Conservation (phyloP, 495 filamentous ascomycete species). For the Aspergillus funiculosus region DNA sequence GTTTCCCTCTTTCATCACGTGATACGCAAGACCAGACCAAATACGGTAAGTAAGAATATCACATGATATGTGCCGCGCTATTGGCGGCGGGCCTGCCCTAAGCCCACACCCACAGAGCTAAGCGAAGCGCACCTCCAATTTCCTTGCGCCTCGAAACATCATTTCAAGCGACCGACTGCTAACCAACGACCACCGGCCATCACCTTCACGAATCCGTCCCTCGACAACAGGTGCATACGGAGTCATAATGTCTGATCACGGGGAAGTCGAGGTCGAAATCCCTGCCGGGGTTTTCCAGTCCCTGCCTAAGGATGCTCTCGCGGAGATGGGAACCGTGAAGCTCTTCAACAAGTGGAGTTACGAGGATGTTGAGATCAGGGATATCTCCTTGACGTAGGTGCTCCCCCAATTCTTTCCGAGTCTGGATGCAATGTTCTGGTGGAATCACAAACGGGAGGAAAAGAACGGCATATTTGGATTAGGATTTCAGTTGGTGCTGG, state of each 20-base stretch:
- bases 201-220: slow-evolving; percentile 38
- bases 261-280: slow-evolving; percentile 88
- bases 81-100: slow-evolving; percentile 35
- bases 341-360: slow-evolving; percentile 98
- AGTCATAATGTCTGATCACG: slow-evolving; percentile 87
- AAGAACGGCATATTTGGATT: no score
- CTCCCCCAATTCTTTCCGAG: slow-evolving; percentile 24
- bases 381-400: slow-evolving; percentile 98
- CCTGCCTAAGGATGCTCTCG: slow-evolving; percentile 90
- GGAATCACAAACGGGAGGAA: no score
- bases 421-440: slow-evolving; percentile 1
- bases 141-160: slow-evolving; percentile 28
- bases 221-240: slow-evolving; percentile 39
- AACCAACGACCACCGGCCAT: slow-evolving; percentile 43
- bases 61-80: slow-evolving; percentile 20
- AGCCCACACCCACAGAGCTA: slow-evolving; percentile 38
- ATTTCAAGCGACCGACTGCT: slow-evolving; percentile 32
- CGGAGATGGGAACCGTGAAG: slow-evolving; percentile 90
- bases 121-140: slow-evolving; percentile 44
- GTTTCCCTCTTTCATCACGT: no score
- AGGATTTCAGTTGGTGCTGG: slow-evolving; percentile 10
- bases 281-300: slow-evolving; percentile 60
- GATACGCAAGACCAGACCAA: no score
- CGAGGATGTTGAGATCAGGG: slow-evolving; percentile 98
- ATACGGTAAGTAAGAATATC: no score